Base-by-base conservation (phyloP, 176 grass and related monocot species). In the Leersia perrieri region DNA sequence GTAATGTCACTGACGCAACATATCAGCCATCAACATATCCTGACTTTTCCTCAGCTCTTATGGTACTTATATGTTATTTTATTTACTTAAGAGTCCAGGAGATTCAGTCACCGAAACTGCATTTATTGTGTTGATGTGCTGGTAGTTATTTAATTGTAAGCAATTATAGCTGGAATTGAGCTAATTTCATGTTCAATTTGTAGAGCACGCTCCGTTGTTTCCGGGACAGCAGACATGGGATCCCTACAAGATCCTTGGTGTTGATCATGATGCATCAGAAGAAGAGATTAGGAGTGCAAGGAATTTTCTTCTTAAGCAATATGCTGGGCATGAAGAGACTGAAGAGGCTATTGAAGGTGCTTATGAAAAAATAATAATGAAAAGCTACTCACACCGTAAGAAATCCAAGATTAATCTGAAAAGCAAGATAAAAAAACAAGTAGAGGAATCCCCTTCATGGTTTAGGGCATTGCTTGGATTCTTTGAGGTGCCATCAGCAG, bases 281-380 rank as follows among this genome's bases (percentile, higher is more conserved):
- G 92, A 98, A 86, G 96, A 98, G 66, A 92, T 98, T 32, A 74
- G 80, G 65, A 85, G 82, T 22, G 92, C 92, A 44, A 74, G 90
- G 10, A 89, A 93, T 78, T 98, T 93, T 66, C 90, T 98, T 73
- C 36, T 88, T 55, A 40, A 87, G 57, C 96, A 98, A 73, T 93
- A 93, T 14, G 42, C 84, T 41, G 96, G 86, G 6, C 83, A 98
- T 60, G 96, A 98, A 81, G 73, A 80, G 78, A 98, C 76, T 28
- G 75, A 84, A 65, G 96, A 98, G 68, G 87, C 92, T 40, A 93
- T 98, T 86, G 96, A 98, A 83, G 76, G 83, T 80, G 96, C 96
- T 35, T 98, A 98, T 73, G 96, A 98, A 74, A 93, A 89, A 79
- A 95, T 98, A 89, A 84, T 98, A 57, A 85, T 95, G 86, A 85